These are phyloP conservation scores for Hebeloma cylindrosporum DNA, from an alignment of 768 basidiomycete species.

Conservation along the genomic window DNA sequence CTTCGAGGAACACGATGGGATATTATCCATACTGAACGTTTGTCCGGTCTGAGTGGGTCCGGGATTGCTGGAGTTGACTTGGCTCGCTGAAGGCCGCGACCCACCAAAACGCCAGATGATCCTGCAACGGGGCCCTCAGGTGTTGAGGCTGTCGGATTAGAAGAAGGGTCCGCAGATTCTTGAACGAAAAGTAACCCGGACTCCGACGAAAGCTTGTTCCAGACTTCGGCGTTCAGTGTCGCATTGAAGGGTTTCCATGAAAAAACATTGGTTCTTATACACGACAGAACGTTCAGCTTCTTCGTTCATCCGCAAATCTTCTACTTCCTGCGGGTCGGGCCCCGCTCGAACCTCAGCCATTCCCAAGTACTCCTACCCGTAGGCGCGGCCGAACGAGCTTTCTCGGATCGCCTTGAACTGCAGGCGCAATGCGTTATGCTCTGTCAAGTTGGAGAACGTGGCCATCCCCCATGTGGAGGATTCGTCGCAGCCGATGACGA, in stretches of 20 bases:
- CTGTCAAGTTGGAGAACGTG: slow-evolving; percentile 10
- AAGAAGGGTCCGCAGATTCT: neutral
- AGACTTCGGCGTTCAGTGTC: slow-evolving; percentile 4
- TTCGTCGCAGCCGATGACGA: slow-evolving; percentile 21
- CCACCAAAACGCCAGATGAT: too few relatives aligned
- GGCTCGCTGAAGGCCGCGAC: too few relatives aligned
- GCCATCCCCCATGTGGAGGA: slow-evolving; percentile 22
- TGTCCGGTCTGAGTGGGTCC: too few relatives aligned
- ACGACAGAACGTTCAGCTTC: neutral
- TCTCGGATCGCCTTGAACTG: neutral
- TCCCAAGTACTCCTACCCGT: slow-evolving; percentile 17
- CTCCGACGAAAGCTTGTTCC: slow-evolving; percentile 4
- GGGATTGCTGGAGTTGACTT: too few relatives aligned
- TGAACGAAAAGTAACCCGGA: neutral
- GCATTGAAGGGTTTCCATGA: slow-evolving; percentile 15
- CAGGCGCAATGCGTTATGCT: neutral
- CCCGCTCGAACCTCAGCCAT: slow-evolving; percentile 13
- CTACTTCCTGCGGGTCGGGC: slow-evolving; percentile 5
- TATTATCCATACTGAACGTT: too few relatives aligned
- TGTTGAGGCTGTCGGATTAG: neutral
- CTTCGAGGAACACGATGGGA: too few relatives aligned
- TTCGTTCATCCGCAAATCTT: neutral
- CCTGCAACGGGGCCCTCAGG: too few relatives aligned
- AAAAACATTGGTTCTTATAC: slow-evolving; percentile 17
- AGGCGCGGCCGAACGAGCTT: neutral